Evolutionary conservation across 75 land plant species (phyloP).

Genomic region (Pinus tabuliformis): DNA sequence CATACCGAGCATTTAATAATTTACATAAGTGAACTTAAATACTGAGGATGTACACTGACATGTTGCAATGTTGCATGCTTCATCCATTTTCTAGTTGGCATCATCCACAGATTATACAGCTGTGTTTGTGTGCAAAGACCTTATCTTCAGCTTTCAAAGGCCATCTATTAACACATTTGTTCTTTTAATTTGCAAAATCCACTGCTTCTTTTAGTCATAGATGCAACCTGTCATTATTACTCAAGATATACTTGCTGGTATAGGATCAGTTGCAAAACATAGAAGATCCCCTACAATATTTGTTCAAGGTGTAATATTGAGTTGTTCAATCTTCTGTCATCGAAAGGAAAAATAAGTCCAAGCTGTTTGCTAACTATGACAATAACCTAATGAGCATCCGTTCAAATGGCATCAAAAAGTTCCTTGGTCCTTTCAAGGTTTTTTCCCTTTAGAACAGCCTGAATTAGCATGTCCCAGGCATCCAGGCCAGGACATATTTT

Average conservation of each 20-base stretch:
- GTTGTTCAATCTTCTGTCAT: neutral
- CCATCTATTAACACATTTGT: neutral
- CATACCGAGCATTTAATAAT: too few relatives aligned
- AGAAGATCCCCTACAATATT: neutral
- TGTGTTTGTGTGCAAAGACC: neutral
- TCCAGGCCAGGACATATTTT: conserved; percentile 17
- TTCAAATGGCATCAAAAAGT: neutral
- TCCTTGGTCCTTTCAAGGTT: neutral
- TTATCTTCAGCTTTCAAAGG: neutral
- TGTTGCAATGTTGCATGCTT: neutral
- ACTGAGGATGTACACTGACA: too few relatives aligned
- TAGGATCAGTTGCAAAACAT: neutral
- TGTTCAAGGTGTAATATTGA: neutral
- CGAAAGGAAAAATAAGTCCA: neutral
- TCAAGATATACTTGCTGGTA: neutral
- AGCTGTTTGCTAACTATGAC: neutral
- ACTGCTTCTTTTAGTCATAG: neutral
- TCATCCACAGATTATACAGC: neutral
- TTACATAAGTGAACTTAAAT: neutral
- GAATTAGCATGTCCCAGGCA: conserved; percentile 36
- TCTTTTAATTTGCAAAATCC: neutral
- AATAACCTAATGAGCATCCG: neutral
- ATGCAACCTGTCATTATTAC: neutral
- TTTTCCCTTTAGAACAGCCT: neutral
- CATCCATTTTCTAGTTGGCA: neutral